Evolutionary conservation across 306 rosid species (phyloP), one percentile per base, ranked within the genome.

Genomic region (barrel medic (Medicago truncatula)): DNA sequence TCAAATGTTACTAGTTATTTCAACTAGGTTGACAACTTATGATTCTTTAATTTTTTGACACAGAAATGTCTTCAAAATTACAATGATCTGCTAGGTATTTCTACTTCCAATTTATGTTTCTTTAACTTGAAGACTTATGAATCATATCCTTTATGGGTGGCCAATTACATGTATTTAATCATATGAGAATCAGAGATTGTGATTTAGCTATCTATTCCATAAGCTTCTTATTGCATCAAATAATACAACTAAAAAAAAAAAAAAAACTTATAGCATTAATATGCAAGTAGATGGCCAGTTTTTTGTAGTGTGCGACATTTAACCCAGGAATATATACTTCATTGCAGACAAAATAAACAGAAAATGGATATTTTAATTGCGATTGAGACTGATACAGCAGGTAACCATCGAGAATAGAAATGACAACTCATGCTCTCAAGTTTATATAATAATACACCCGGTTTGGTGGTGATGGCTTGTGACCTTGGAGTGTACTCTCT

Each of bases 221-320:
- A 64, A 53, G 73, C 76, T 70, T 70, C 23, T 57, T 47, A 39
- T 13, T 77, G 39, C 66, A 58, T 77, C 25, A 59, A 28, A 77
- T 56, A 47, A 54, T 25, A 38, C 52, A 63, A 64, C 46, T 9
- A 38, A 9, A 25, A 57, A 67, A 2, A 25, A 57, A 67, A 2
- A 3, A 50, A 12, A 16, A 40, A 15, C 47, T 18, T 70, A 2
- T 18, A 20, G 31, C 31, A 28, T 28, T 28, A 28, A 3, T 23
- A 23, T 53, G 25, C 4, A 44, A 44, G 53, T 66, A 20, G 17
- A 40, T 14, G 43, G 40, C 21, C 18, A 15, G 18, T 15, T 49
- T 15, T 49, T 14, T 49, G 16, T 49, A 50, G 9, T 46, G 39
- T n/a, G 17, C 10, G 41, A 13, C 15, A 36, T 75, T 14, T 12